Conservation (phyloP, 2,329 filamentous ascomycete genomes). For the Colletotrichum plurivorum region DNA sequence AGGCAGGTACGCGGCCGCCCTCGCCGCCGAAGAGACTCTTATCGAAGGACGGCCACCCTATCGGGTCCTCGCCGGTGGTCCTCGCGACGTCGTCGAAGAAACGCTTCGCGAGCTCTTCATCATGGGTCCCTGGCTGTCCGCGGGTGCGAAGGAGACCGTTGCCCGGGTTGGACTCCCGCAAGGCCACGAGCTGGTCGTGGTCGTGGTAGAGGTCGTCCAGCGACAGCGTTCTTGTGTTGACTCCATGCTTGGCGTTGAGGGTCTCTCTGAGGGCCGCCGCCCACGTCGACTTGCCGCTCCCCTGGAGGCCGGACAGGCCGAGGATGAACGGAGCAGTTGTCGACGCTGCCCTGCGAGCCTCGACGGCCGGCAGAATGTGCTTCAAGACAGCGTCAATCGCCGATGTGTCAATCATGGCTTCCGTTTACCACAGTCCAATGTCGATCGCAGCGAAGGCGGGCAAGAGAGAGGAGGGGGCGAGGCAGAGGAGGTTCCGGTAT, state of each 20-base stretch:
- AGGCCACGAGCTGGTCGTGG: conserved; percentile 24
- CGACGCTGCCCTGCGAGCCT: conserved; percentile 5
- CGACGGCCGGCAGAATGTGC: conserved; percentile 24
- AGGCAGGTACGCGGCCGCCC: conserved; percentile 19
- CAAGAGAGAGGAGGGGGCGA: too few species aligned
- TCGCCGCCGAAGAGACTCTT: conserved; percentile 36
- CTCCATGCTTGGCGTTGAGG: conserved; percentile 30
- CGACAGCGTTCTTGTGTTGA: conserved; percentile 35
- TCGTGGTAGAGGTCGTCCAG: conserved; percentile 38
- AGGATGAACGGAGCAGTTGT: conserved; percentile 26
- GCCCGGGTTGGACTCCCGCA: conserved; percentile 23
- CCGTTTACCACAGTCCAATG: not conserved
- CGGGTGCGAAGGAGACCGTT: conserved; percentile 31
- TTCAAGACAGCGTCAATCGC: conserved; percentile 21
- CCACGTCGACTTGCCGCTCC: conserved; percentile 40
- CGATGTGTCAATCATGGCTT: conserved; percentile 24
- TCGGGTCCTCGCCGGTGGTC: not conserved
- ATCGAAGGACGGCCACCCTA: conserved; percentile 35
- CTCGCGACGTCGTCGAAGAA: conserved; percentile 28
- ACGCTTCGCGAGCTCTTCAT: conserved; percentile 24
- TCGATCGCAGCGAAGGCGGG: too few species aligned
- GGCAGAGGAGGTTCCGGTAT: not conserved
- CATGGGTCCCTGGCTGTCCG: conserved; percentile 37
- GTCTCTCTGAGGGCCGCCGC: conserved; percentile 31
- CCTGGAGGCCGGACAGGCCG: conserved; percentile 36